These are phyloP conservation scores for Marasmius tenuissimus DNA, from an alignment of 1,284 basidiomycete genomes.

Conservation along the genomic window DNA sequence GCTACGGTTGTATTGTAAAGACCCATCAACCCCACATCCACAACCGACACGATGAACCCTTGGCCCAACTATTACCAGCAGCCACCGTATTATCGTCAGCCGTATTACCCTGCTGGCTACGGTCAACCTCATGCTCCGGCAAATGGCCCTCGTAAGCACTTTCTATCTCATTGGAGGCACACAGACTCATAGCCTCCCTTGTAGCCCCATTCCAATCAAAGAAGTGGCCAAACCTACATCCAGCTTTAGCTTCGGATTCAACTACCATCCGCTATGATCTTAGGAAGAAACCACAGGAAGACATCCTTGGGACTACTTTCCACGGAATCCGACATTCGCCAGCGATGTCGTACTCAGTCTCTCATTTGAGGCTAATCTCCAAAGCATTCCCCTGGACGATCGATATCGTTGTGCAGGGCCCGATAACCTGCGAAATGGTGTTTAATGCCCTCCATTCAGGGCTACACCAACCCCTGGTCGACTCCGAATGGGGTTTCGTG, in stretches of 20 bases:
- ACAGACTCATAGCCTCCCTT: neutral
- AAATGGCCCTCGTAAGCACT: neutral
- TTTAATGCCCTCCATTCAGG: constrained; percentile 50
- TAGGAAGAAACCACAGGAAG: constrained; percentile 36
- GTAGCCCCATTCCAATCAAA: constrained; percentile 16
- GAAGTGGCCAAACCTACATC: constrained; percentile 46
- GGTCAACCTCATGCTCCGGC: neutral
- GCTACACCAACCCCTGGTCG: constrained; percentile 50
- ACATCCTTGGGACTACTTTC: constrained; percentile 43
- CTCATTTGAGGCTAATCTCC: constrained; percentile 48
- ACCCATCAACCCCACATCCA: neutral
- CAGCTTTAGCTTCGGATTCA: constrained; percentile 48
- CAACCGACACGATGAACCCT: constrained; percentile 5
- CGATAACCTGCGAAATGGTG: constrained; percentile 50
- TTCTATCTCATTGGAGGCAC: neutral
- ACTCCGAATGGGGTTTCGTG: constrained; percentile 64
- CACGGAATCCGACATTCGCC: constrained; percentile 32
- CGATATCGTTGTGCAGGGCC: constrained; percentile 40
- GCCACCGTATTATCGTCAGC: constrained; percentile 5
- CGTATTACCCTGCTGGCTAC: constrained; percentile 10
- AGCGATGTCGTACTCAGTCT: constrained; percentile 34
- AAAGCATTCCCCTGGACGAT: constrained; percentile 61
- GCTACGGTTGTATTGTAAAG: neutral
- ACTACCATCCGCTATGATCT: constrained; percentile 52
- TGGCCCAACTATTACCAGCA: constrained; percentile 6